Base-by-base conservation (phyloP, 441 rosid species). In the Flueggea neowawraea region DNA sequence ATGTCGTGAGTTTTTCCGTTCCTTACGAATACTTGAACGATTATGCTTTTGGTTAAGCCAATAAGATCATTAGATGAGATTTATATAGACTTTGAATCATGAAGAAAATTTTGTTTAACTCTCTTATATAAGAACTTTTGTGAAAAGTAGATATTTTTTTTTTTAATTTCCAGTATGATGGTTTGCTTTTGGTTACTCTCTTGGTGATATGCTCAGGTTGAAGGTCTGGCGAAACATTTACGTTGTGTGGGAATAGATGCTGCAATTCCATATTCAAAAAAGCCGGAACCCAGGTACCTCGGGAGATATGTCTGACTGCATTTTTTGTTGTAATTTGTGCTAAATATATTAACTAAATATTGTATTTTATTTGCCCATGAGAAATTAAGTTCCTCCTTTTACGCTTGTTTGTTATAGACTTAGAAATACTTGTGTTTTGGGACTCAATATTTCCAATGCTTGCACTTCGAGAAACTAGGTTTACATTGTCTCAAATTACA, bases 181-280 rank as follows among this genome's bases (percentile, higher is more conserved):
- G 9, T 36, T 1, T 36, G 41, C n/a, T 47, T 47, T 12, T 47
- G 12, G 50, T 47, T 47, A 47, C 1, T 11, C 50, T 47, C 12
- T 10, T 47, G 50, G n/a, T 10, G 50, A 31, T 65, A 22, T 75
- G 12, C 60, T 48, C 74, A 93, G 96, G 87, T 93, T 67, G 96
- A 90, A 81, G 96, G 98, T 67, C 74, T 93, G 83, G 98, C 98
- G 5, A 93, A 93, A 75, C 97, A 93, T 84, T 74, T 93, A 52
- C 89, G 91, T 5, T 93, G 98, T 74, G 96, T 93, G 52, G 97
- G 96, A 36, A 67, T 93, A 39, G 97, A 93, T 80, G 97, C 97
- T 73, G 96, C 97, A 48, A 71, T 85, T 64, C 92, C 97, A 51
- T 63, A 39, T 64, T 80, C 82, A 0, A 90, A 70, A 73, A 90